A percentile compares a stretch with the other conserved stretches of the same genome.
phyloP scores from a whole-genome alignment of 129 eudicot species.

The Ambrosia trifida region DNA sequence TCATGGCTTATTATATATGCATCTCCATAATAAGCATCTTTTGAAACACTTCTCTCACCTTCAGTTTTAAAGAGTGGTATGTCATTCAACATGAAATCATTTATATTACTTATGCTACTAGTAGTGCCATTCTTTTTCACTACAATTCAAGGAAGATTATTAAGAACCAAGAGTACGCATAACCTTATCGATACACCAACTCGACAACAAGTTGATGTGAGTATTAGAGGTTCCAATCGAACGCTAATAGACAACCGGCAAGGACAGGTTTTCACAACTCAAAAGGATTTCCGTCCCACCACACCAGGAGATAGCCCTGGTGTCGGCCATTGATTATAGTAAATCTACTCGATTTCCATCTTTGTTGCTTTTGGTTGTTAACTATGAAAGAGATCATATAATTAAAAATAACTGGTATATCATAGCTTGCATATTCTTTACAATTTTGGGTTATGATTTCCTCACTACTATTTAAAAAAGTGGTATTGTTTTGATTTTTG shows the following conservation, averaged over 20 bases:
- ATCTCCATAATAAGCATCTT: constrained; percentile 23
- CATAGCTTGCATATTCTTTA: not conserved
- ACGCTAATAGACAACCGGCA: not conserved
- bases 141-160: constrained; percentile 36
- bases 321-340: constrained; percentile 20
- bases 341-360: not conserved
- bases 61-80: not conserved
- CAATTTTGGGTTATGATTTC: not conserved
- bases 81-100: constrained; percentile 28
- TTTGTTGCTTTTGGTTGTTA: not conserved
- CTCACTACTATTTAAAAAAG: not conserved
- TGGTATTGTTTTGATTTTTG: too few relatives aligned
- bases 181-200: not conserved
- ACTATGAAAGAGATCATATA: not conserved
- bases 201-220: not conserved
- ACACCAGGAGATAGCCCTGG: constrained; percentile 38
- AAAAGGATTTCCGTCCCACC: constrained; percentile 17
- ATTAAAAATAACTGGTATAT: not conserved
- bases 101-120: constrained; percentile 23
- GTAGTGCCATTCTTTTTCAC: constrained; percentile 4
- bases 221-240: not conserved
- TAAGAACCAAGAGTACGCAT: not conserved
- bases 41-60: constrained; percentile 15
- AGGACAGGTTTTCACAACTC: not conserved
- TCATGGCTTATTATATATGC: constrained; percentile 33